A percentile compares a stretch with the other conserved stretches of the same genome.
Evolutionary conservation across 2,329 filamentous ascomycete genomes (phyloP).

Genomic region (Fusarium sp.): DNA sequence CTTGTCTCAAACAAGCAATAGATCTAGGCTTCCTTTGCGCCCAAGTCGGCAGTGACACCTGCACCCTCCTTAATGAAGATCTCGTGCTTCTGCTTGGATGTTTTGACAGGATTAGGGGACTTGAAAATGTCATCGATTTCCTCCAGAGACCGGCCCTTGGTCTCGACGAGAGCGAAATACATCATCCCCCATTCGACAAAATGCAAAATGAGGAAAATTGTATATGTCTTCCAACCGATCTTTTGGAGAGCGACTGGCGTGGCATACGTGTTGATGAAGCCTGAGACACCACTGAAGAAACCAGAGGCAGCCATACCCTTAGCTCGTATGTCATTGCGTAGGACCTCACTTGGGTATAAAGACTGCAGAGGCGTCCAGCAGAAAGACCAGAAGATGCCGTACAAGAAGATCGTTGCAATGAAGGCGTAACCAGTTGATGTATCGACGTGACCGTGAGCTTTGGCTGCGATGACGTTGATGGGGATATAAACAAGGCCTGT

Average conservation of each 20-base stretch:
- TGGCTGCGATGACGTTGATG: background rate
- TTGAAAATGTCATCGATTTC: background rate
- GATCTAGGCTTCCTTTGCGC: background rate
- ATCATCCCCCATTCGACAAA: background rate
- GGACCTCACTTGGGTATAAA: background rate
- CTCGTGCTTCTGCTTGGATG: background rate
- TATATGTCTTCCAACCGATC: background rate
- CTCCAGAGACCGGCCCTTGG: background rate
- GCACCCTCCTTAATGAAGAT: background rate
- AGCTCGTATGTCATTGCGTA: background rate
- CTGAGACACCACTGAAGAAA: background rate
- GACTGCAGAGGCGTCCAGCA: constrained; percentile 5
- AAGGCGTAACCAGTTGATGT: background rate
- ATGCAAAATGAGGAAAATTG: background rate
- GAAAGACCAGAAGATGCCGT: background rate
- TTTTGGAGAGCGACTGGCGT: background rate
- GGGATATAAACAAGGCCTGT: constrained; percentile 3
- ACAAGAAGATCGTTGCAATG: constrained; percentile 1
- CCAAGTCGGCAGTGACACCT: background rate
- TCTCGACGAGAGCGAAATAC: background rate
- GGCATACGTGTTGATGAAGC: constrained; percentile 5
- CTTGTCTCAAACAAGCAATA: too few species aligned
- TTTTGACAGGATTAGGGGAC: background rate
- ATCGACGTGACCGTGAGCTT: background rate
- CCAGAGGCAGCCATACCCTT: background rate